Conservation (phyloP, 306 rosid genomes). For the Casuarina cunninghamiana region DNA sequence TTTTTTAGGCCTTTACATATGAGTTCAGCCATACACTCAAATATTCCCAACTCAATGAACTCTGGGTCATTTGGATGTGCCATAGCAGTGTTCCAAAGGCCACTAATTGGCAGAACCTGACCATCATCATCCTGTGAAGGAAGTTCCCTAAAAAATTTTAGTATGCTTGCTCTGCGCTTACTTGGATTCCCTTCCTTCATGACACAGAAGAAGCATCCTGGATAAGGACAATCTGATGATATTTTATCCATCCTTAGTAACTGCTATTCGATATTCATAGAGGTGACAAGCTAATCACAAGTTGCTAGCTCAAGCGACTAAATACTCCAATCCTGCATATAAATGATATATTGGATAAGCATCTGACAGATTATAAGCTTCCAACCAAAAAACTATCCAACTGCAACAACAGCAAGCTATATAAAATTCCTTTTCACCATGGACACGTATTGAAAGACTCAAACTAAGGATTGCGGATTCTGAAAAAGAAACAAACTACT, state of each 20-base stretch:
- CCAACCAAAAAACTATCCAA: not conserved
- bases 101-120: slow-evolving; percentile 98
- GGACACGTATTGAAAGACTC: not conserved
- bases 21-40: slow-evolving; percentile 94
- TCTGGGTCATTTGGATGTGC: slow-evolving; percentile 99
- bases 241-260: slow-evolving; percentile 68
- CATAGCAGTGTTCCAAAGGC: slow-evolving; percentile 99
- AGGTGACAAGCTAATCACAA: slow-evolving; percentile 34
- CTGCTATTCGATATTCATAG: slow-evolving; percentile 22
- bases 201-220: slow-evolving; percentile 98
- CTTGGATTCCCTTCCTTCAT: slow-evolving; percentile 99
- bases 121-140: slow-evolving; percentile 96
- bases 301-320: slow-evolving; percentile 36
- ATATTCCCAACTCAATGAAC: slow-evolving; percentile 86
- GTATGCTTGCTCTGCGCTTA: slow-evolving; percentile 84
- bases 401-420: not conserved
- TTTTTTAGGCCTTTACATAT: slow-evolving; percentile 98
- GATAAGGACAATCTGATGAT: slow-evolving; percentile 93
- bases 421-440: not conserved
- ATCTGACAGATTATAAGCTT: slow-evolving; percentile 16
- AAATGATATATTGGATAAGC: slow-evolving; percentile 15
- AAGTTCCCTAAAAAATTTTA: slow-evolving; percentile 91
- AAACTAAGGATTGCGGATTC: not conserved
- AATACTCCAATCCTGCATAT: slow-evolving; percentile 42
- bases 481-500: not conserved